Base-by-base conservation (phyloP, 768 basidiomycete species). In the Boletus vermiculosoides region DNA sequence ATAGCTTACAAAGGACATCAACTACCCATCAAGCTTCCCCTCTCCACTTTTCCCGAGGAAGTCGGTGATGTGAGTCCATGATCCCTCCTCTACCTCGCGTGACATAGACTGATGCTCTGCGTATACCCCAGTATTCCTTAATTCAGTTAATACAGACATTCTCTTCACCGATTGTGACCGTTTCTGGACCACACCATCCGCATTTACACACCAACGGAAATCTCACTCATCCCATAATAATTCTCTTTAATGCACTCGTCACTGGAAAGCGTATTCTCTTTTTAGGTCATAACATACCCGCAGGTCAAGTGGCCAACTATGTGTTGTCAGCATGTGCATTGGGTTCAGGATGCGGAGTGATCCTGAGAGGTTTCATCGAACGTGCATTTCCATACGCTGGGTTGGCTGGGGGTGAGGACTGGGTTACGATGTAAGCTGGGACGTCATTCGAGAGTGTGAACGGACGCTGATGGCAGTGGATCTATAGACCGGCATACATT, bases 221-320 rank as follows among this genome's bases (percentile, higher is more conserved):
- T 18, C 80, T 83, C 59, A 99, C 97, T 0, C 95, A 94, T 66
- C 94, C 97, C 2, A 86, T 99, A 65, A 95, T 97, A 56, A 80
- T 99, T 45, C 81, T 99, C 3, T 94, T 96, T 78, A 99, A 99
- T 71, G 97, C 95, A 4, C 82, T 99, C 57, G 79, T 98, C 7
- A 97, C 96, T 0, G 88, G 90, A 51, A 97, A 98, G 65, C 88
- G 95, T n/a, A 90, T 98, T 61, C 88, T 98, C 61, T 98, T 98
- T 74, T 76, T 98, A 53, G 94, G 95, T 0, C 88, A 97, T 66
- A 88, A 83, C 66, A 83, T 89, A 61, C 92, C 94, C 36, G 95
- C 96, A 0, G 89, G 91, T 13, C 84, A 90, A 66, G 94, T 98
- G 25, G 92, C 94, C 47, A 86, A 83, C 62, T 92, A 92, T 69